Base-by-base conservation (phyloP, 108 stramenopile species). In the Fistulifera pelliculosa region DNA sequence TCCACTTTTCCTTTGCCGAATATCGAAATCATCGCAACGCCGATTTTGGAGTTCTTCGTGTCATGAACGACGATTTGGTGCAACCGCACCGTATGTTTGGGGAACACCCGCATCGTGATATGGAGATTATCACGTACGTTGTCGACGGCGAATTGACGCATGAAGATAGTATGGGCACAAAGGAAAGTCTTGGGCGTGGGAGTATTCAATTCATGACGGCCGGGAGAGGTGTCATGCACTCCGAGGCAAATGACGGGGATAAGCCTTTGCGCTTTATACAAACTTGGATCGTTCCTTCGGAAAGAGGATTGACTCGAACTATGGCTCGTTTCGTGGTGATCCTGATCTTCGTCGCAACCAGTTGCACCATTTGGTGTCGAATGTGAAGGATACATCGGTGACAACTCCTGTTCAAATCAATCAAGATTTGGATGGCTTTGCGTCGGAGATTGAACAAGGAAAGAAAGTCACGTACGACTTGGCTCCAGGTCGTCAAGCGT, bases 1-100 rank as follows among this genome's bases (percentile, higher is more conserved):
- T 93, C 45, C 90, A 93, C 57, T 93, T 93, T 55, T 65, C 59
- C n/a, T 93, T 93, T 56, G 90, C 90, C 19, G 90, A 88, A 49
- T 88, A 93, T 58, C 45, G 54, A 57, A 84, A 78, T 38, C 52
- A 25, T 4, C 21, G 28, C 18, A 85, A 86, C 54, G 31, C 54
- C 2, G 49, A 72, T 42, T 93, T 87, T 76, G 91, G 91, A 17
- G 64, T 67, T 7, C 16, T 93, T 31, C 71, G 85, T 14, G 86
- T 88, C 39, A 80, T 90, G 77, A 90, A 90, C 52, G 89, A 90
- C 52, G 89, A 90, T 53, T 61, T 90, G 38, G 91, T 93, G 19
- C 85, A 87, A 52, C 85, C 87, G 2, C 52, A 55, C 13, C 58
- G 80, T 22, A 87, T 87, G 1, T 93, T 93, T 62, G 91, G 85